phyloP scores from a whole-genome alignment of 108 stramenopile species.

The Discostella pseudostelligera region DNA sequence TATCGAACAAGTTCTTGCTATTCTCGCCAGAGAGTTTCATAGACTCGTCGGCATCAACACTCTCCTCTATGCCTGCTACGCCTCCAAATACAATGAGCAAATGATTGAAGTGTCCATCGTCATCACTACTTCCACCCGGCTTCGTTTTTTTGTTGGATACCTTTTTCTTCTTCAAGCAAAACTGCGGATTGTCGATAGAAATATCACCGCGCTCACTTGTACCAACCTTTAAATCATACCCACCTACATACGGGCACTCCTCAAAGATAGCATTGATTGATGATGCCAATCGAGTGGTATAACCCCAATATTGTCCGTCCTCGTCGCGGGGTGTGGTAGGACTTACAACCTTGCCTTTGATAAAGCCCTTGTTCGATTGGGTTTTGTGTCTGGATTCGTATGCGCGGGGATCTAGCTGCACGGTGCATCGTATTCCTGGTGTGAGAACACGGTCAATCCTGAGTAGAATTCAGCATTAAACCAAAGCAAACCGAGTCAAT shows the following conservation, averaged over 20 bases:
- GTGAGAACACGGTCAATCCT: conserved; percentile 74
- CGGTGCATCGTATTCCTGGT: conserved; percentile 90
- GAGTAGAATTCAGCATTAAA: neutral
- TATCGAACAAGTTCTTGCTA: conserved; percentile 84
- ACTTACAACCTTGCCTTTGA: conserved; percentile 76
- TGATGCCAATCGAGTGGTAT: conserved; percentile 84
- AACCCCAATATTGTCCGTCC: conserved; percentile 96
- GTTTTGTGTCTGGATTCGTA: conserved; percentile 37
- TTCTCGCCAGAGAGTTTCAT: conserved; percentile 81
- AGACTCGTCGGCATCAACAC: conserved; percentile 91
- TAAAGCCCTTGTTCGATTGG: conserved; percentile 34
- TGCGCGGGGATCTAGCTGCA: conserved; percentile 66
- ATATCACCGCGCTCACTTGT: conserved; percentile 90
- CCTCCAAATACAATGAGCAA: conserved; percentile 93
- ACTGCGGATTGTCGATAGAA: conserved; percentile 79
- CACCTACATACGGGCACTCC: conserved; percentile 85
- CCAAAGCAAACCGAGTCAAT: too few relatives aligned
- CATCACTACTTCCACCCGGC: conserved; percentile 11
- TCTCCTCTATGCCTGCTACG: conserved; percentile 96
- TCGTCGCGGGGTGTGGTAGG: conserved; percentile 85
- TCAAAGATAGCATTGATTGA: conserved; percentile 85
- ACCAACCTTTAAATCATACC: conserved; percentile 94
- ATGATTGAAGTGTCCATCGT: conserved; percentile 63
- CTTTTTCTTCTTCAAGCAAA: conserved; percentile 46
- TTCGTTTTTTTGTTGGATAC: conserved; percentile 18